phyloP scores from a whole-genome alignment of 1,284 basidiomycete genomes.

The Trichosporon sp. region DNA sequence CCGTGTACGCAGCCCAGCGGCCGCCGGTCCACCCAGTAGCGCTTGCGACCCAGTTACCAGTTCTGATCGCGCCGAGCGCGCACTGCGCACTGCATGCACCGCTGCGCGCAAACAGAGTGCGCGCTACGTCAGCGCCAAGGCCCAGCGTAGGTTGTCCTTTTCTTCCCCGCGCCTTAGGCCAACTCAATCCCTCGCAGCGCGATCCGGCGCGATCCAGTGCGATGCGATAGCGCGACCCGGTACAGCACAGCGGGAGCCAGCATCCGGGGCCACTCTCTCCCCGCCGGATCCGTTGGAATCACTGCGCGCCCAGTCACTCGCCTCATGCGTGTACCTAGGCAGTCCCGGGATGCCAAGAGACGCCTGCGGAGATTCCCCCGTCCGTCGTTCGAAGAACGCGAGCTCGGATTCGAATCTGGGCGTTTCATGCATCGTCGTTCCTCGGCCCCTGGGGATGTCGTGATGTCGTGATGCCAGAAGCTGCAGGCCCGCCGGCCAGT shows the following conservation, averaged over 20 bases:
- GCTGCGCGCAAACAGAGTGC: no score
- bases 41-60: no score
- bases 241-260: no score
- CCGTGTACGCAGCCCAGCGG: background rate
- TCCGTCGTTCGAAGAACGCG: background rate
- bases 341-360: background rate
- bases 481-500: no score
- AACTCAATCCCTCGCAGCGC: background rate
- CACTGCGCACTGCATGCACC: no score
- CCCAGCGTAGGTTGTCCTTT: background rate
- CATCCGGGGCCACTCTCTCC: background rate
- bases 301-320: background rate
- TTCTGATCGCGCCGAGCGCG: background rate
- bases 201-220: no score
- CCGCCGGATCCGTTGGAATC: background rate
- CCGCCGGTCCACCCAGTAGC: no score
- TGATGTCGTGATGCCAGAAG: background rate
- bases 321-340: background rate
- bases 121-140: background rate
- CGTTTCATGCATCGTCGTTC: background rate
- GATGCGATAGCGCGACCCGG: no score
- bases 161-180: background rate
- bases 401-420: no score
- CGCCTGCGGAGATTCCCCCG: no score
- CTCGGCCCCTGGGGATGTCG: background rate